Conservation (phyloP, 2,329 filamentous ascomycete genomes). For the Eutypa lata region DNA sequence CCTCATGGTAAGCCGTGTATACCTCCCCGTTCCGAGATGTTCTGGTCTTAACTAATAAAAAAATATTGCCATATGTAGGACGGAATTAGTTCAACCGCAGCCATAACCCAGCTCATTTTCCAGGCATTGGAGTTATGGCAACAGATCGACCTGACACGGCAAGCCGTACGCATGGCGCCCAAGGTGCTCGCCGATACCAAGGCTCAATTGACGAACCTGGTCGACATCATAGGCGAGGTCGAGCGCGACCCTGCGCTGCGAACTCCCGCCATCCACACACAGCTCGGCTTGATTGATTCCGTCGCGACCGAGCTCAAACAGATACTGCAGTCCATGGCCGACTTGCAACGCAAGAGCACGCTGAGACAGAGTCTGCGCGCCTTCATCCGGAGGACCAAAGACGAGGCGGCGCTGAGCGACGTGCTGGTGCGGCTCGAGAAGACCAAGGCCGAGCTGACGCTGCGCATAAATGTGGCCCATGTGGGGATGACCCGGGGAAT, state of each 20-base stretch:
- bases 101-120: constrained; percentile 1
- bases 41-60: not conserved
- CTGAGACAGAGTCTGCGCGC: not conserved
- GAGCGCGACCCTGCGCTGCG: not conserved
- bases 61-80: not conserved
- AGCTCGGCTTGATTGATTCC: not conserved
- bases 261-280: not conserved
- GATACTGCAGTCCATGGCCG: not conserved
- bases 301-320: not conserved
- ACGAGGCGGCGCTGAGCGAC: not conserved
- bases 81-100: not conserved
- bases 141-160: constrained; percentile 2
- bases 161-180: not conserved
- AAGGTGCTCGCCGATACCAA: not conserved
- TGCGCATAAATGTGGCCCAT: not conserved
- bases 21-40: too few relatives aligned
- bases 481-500: not conserved
- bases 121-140: constrained; percentile 3
- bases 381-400: not conserved
- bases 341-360: not conserved
- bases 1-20: too few relatives aligned
- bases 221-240: not conserved
- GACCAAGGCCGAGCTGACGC: not conserved
- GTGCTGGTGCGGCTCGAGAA: not conserved
- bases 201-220: not conserved